Base-by-base conservation (phyloP, 805 yeast species). In the Candida hispaniensis region DNA sequence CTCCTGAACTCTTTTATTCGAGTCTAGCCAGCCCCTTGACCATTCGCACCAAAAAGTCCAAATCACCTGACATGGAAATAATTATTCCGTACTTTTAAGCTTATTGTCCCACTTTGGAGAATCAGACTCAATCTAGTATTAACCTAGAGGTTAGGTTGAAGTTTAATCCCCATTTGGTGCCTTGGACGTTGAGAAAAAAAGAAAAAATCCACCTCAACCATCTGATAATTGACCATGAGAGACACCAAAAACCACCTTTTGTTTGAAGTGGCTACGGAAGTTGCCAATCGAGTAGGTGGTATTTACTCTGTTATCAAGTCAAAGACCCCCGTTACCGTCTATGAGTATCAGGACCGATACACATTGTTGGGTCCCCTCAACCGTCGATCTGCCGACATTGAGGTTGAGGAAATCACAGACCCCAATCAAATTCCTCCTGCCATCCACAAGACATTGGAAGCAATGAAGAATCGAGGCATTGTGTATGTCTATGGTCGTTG, bases 251-350 rank as follows among this genome's bases (percentile, higher is more conserved):
- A 81, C 56, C 95, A 83, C 54, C 64, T 86, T 38, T 68, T 91
- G 32, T 85, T 88, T 52, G 98, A 88, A 63, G 79, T 82, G 27
- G 94, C 97, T 43, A 88, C 98, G 2, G 98, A 88, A 56, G 96
- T 88, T 34, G 97, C 97, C 50, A 86, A 91, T 64, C 69, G 93
- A 50, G 97, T 88, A 14, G 98, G 98, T 33, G 98, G 98, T 21
- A 88, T 88, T 56, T 88, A 88, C 63, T 86, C 97, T 5, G 98
- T 88, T 34, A 69, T 88, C 52, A 91, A 91, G 57, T 82, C 95
- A 7, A 88, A 88, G 59, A 96, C 96, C 6, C 96, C 96, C 6
- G 85, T 86, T 41, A 88, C 98, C 6, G 88, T 80, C 34, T 85
- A 93, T 24, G 96, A 88, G 58, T 91, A 85, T 59, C 71, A 80